phyloP scores from a whole-genome alignment of 495 filamentous ascomycete genomes.

The Xylaria sp. region DNA sequence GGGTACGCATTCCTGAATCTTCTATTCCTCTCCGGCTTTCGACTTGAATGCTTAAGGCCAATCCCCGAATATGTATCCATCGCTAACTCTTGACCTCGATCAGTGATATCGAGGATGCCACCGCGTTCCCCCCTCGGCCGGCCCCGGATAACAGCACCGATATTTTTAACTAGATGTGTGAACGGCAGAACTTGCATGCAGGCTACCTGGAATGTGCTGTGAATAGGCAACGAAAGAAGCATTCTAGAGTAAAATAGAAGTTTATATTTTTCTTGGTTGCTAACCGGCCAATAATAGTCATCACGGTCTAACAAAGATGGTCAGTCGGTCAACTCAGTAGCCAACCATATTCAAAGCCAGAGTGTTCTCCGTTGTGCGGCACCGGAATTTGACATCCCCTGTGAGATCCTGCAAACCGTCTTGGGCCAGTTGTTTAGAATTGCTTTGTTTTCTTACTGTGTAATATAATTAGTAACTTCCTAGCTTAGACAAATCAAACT shows the following conservation, averaged over 20 bases:
- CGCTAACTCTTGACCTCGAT: neutral
- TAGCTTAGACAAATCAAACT: neutral
- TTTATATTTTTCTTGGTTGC: neutral
- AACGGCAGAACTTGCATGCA: neutral
- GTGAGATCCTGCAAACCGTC: neutral
- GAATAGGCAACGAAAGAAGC: neutral
- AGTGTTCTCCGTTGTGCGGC: neutral
- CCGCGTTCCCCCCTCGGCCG: slow-evolving; percentile 9
- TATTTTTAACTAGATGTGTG: slow-evolving; percentile 7
- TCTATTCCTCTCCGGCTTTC: neutral
- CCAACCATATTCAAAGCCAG: neutral
- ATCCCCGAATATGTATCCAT: neutral
- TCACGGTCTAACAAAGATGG: neutral
- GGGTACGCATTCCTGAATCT: neutral
- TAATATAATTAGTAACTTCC: neutral
- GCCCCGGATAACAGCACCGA: slow-evolving; percentile 20
- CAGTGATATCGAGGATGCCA: slow-evolving; percentile 8
- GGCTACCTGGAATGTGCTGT: neutral
- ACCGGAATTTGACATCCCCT: neutral
- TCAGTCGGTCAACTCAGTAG: neutral
- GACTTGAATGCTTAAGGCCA: neutral
- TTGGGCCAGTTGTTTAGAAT: neutral
- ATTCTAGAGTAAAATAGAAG: neutral
- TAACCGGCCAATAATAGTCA: neutral
- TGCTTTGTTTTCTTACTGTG: neutral